Evolutionary conservation across 2,329 filamentous ascomycete genomes (phyloP), one percentile per base, ranked within the genome.

Genomic region (Aspergillus ibericus): DNA sequence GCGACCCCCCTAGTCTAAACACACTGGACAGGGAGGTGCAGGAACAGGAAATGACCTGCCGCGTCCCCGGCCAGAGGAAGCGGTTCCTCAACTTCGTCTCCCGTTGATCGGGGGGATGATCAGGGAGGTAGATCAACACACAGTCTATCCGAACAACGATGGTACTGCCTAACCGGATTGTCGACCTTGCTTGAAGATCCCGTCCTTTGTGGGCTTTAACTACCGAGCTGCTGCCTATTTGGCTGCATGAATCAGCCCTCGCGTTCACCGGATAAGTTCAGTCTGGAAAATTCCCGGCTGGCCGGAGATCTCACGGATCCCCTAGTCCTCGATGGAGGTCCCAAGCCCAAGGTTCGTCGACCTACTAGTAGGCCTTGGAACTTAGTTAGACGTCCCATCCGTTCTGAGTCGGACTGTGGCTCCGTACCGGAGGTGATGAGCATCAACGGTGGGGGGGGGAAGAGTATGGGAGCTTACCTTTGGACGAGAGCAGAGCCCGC

Each of bases 171-270:
- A 47, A 47, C 42, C 42, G 22, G 20, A 47, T 29, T 29, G 44
- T 48, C 27, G 44, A 12, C 22, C 25, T 48, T 48, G 44, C 44
- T 15, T 48, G 44, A 48, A 29, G 44, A 48, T 48, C 44, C 8
- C 9, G 29, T 32, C 29, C 27, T n/a, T n/a, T 27, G 44, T 48
- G 25, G 44, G 12, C 20, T 42, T 42, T 42, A 29, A 48, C 44
- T 48, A 48, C 44, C 22, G 42, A 47, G 42, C 44, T 48, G 44
- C 44, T 48, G 44, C 44, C 44, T 48, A 48, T 48, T 48, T 48
- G 44, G 32, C 44, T 48, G 25, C 44, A 48, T 48, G 44, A 48
- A 48, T 47, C 44, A 29, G 25, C 22, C 20, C 42, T 47, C 22
- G 42, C 20, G 22, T 47, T 47, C 42, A 12, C 27, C 44, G 44